Conservation (phyloP, 352 stramenopile genomes). For the Pythium sukuiense region DNA sequence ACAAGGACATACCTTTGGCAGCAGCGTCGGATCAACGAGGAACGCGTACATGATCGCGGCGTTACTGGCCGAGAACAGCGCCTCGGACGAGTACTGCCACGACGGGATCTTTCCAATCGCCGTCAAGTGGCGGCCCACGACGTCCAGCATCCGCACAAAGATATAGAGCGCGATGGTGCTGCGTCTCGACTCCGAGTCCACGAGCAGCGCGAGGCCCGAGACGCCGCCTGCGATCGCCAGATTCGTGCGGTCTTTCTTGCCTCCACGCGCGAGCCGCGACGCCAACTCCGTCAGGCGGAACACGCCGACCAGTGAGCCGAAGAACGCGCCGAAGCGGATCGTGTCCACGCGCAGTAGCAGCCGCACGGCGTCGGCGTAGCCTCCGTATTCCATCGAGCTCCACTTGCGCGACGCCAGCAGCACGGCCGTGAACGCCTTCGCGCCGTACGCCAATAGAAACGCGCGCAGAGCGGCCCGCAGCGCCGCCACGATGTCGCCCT, state of each 20-base stretch:
- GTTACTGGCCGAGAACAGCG: conserved; percentile 77
- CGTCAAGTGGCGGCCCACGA: conserved; percentile 71
- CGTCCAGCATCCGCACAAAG: conserved; percentile 84
- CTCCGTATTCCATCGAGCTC: conserved; percentile 65
- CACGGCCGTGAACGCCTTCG: conserved; percentile 81
- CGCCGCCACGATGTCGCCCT: conserved; percentile 29
- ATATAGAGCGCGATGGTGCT: conserved; percentile 83
- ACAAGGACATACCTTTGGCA: conserved; percentile 55
- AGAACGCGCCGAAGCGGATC: conserved; percentile 78
- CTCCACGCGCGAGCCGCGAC: conserved; percentile 42
- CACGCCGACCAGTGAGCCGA: conserved; percentile 69
- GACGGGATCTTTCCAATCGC: conserved; percentile 48
- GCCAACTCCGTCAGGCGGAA: conserved; percentile 68
- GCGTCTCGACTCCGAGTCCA: conserved; percentile 64
- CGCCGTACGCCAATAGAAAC: conserved; percentile 76
- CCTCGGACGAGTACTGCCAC: conserved; percentile 69
- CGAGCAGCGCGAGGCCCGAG: conserved; percentile 64
- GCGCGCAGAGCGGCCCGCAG: conserved; percentile 34
- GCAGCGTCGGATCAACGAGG: conserved; percentile 56
- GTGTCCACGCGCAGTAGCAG: conserved; percentile 67
- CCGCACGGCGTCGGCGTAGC: conserved; percentile 72
- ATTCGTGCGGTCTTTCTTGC: conserved; percentile 51
- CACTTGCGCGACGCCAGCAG: conserved; percentile 78
- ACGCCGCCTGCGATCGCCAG: conserved; percentile 67
- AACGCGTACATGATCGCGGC: conserved; percentile 81